Percentiles rank a stretch among this genome's conserved stretches.
Evolutionary conservation across 1,139 yeast species (phyloP).

Genomic region (Lodderomyces pseudojiufengensis): DNA sequence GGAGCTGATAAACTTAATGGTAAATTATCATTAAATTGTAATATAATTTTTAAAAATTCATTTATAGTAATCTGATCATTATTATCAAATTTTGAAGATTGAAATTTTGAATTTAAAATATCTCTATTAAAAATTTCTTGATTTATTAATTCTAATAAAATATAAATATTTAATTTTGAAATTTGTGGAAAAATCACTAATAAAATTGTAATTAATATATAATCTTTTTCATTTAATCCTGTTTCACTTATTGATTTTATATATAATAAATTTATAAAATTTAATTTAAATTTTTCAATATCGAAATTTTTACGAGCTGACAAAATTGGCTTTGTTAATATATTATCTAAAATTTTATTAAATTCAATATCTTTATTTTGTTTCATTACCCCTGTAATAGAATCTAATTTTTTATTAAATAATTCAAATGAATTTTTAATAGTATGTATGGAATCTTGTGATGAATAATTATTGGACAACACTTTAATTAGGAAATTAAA

Average conservation of each 20-base stretch:
- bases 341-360: conserved; percentile 22
- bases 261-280: conserved; percentile 32
- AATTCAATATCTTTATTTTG: conserved; percentile 35
- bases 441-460: conserved; percentile 17
- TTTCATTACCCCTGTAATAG: conserved; percentile 24
- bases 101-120: conserved; percentile 24
- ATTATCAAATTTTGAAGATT: conserved; percentile 22
- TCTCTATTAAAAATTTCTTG: conserved; percentile 30
- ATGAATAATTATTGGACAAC: conserved; percentile 17
- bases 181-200: conserved; percentile 27
- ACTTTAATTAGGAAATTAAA: conserved; percentile 29
- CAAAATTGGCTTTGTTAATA: conserved; percentile 28
- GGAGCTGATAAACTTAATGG: conserved; percentile 47
- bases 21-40: conserved; percentile 39
- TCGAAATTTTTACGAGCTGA: conserved; percentile 24
- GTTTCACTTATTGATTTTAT: conserved; percentile 36
- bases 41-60: conserved; percentile 31
- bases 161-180: conserved; percentile 27
- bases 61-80: conserved; percentile 23
- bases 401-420: conserved; percentile 21
- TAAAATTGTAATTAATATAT: conserved; percentile 37
- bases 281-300: conserved; percentile 20
- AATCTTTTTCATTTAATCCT: conserved; percentile 39
- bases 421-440: conserved; percentile 18
- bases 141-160: conserved; percentile 33